Base-by-base conservation (phyloP, 78 protist species). In the Acrasis kona region DNA sequence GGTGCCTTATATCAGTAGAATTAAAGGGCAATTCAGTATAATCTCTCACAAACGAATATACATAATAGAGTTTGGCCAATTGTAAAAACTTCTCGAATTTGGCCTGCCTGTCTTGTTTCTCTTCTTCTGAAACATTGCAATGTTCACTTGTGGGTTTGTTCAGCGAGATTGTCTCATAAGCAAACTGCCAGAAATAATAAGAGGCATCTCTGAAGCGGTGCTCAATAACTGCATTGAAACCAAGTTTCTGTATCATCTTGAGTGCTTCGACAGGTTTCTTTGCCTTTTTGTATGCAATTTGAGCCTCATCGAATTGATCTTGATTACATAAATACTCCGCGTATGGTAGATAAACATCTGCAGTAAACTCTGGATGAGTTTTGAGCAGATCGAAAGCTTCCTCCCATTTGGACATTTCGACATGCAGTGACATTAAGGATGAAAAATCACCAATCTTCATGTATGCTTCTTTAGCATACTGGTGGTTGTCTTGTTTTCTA, bases 241-340 rank as follows among this genome's bases (percentile, higher is more conserved):
- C 36, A 37, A 89, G 86, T 42, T 31, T 34, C 79, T 76, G 77
- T 10, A 89, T 70, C 42, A 89, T 28, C 32, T 29, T 50, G 19
- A 76, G 1, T 31, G 93, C 76, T 36, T 79, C 38, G 2, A 50
- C 30, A n/a, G 82, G 77, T 7, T 36, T 1, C 8, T 81, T 81
- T 0, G 90, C 90, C 27, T 29, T 9, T n/a, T 32, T 12, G 68
- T 64, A 82, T 2, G 89, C 87, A 29, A 38, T 57, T 61, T 85
- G 88, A 7, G 93, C 90, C 40, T 85, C 89, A 2, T 82, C 88
- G 12, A 89, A 89, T 5, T 76, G 72, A 64, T 82, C 90, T 30
- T 40, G 6, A 30, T 5, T 34, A 1, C 72, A 81, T 37, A 89
- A 84, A 82, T 81, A 85, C 12, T 69, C 31, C n/a, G 93, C 90